Base-by-base conservation (phyloP, 345 rosid species). In the Boechera retrofracta region DNA sequence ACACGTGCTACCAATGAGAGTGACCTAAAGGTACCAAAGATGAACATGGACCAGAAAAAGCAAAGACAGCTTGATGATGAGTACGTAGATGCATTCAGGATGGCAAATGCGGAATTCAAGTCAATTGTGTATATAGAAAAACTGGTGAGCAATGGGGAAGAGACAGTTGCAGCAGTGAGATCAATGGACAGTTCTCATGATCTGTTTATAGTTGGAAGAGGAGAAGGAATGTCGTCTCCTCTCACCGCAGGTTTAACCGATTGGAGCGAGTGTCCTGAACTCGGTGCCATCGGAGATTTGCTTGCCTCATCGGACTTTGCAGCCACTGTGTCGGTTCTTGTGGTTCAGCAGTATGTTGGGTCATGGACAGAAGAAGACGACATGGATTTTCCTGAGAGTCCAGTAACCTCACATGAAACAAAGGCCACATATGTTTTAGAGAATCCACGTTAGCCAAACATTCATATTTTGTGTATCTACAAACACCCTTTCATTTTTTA, bases 261-360 rank as follows among this genome's bases (percentile, higher is more conserved):
- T 82, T 92, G 98, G 99, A 95, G 99, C n/a, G 99, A 95, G 58
- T 95, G 99, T 77, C 98, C 97, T 0, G 99, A 95, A 84, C 96
- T 92, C 4, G 99, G 98, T 1, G 93, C 97, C 6, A 92, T 92
- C 16, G 98, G 99, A 6, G 99, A 95, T 77, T 71, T 95, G 80
- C 82, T 95, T 31, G 99, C 98, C 0, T 95, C 99, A 4, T 91
- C 99, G 2, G 99, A 95, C 73, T 92, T 89, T 58, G 90, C 96
- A 35, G 86, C 88, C 6, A 86, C 89, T 1, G 89, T 88, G 7
- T 92, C 98, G 0, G 99, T 95, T 60, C 80, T 95, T 18, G 98
- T 95, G 29, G 83, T 95, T 68, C 97, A 95, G 65, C 99, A 95
- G 65, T 86, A 86, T 62, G 82, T 65, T 3, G 89, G 87, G 3